Base-by-base conservation (phyloP, 176 grass and related monocot genomes). In the Carex scoparia region DNA sequence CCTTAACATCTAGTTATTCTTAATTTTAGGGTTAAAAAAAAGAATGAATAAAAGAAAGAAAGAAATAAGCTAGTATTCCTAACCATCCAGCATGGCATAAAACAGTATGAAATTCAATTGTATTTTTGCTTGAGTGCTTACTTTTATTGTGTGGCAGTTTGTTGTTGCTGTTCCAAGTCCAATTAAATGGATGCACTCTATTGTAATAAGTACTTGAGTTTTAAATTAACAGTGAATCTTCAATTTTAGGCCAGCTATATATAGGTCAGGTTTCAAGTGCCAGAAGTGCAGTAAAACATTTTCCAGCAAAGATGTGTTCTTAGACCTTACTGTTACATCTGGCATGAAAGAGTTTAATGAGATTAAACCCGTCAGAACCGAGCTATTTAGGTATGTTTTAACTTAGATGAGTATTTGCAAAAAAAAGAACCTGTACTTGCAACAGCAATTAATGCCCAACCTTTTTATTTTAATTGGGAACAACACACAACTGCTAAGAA, bases 221-320 rank as follows among this genome's bases (percentile, higher is more conserved):
- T 44, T 74, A 51, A 72, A 74, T 12, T 53, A 74, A 49, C 9
- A 28, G 44, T 10, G 88, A 31, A 62, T 81, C 77, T 62, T 32
- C 8, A 84, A 35, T 19, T 18, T 16, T 86, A 97, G 95, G 86
- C 88, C 92, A 55, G 87, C 95, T 81, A 94, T 98, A 64, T 98
- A 98, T 79, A 98, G 92, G 80, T 94, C 92, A 0, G 95, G 95
- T 62, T 98, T 98, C 86, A 92, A 90, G 83, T 95, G 95, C 81
- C 84, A 82, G 27, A 94, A 90, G 65, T 98, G 95, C 86, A 92
- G 90, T 53, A 98, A 90, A 28, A 93, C 95, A 33, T 98, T 91
- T 84, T 91, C 83, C 31, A 98, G 93, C 86, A 98, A 92, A 89
- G 89, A 98, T 59, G 87, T 90, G 59, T 98, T 90, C 85, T 86